These are phyloP conservation scores for Xylariomycetidae sp. DNA, from an alignment of 2,329 filamentous ascomycete genomes.

Conservation along the genomic window DNA sequence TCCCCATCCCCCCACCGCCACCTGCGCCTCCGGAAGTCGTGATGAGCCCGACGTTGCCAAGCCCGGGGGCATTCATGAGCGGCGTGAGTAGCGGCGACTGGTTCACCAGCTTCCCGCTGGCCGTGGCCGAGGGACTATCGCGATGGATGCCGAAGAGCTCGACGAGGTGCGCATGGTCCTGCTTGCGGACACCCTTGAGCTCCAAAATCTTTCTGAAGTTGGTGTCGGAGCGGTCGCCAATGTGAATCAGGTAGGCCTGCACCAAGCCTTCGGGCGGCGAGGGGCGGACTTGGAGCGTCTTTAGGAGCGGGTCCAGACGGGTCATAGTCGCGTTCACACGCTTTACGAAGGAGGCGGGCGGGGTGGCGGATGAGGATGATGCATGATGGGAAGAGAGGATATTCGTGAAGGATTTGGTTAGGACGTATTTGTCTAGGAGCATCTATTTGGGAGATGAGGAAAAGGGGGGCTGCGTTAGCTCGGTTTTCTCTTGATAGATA, in stretches of 20 bases:
- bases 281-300: conserved; percentile 90
- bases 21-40: conserved; percentile 31
- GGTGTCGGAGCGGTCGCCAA: conserved; percentile 84
- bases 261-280: conserved; percentile 90
- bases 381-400: conserved; percentile 62
- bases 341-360: conserved; percentile 67
- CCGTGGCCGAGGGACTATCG: conserved; percentile 57
- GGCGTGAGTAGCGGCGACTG: conserved; percentile 68
- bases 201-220: conserved; percentile 98
- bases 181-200: conserved; percentile 84
- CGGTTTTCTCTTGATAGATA: not conserved
- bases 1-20: too few relatives aligned
- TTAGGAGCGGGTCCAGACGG: conserved; percentile 86
- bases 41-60: conserved; percentile 36
- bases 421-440: conserved; percentile 89
- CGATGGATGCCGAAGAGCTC: conserved; percentile 81
- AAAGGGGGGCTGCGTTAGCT: too few relatives aligned
- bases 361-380: conserved; percentile 33
- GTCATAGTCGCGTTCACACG: conserved; percentile 80
- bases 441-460: conserved; percentile 59
- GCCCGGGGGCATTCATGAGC: conserved; percentile 46
- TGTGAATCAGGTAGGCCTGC: conserved; percentile 95
- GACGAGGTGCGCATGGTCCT: conserved; percentile 75
- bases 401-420: conserved; percentile 73
- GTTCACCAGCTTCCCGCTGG: conserved; percentile 65